Evolutionary conservation across 2,329 filamentous ascomycete genomes (phyloP), one percentile per base, ranked within the genome.

Genomic region (Cladosporium colombiae): DNA sequence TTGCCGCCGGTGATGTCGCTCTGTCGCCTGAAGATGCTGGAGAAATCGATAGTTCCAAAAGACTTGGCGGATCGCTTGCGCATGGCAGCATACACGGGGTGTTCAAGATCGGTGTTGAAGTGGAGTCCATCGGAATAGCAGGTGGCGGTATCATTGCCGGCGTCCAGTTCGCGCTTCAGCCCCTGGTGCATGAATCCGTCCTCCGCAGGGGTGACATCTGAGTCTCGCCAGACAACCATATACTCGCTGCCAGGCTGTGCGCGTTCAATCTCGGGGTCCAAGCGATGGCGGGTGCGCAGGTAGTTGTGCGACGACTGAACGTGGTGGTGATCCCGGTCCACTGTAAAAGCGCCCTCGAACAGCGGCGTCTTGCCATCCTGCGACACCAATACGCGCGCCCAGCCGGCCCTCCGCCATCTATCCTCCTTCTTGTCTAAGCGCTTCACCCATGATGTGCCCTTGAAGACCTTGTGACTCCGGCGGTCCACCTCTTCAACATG

Each of bases 201-300:
- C 68, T 73, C 74, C 66, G 75, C 72, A 21, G 76, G 72, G 50
- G 73, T 71, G 74, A 97, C 87, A 77, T 99, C 95, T 31, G 93
- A 96, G 75, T 98, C 93, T 70, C 93, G 87, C 85, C 92, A 98
- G 1, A 97, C 85, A 40, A 97, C 84, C 93, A 99, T 95, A 74
- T 87, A 90, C 68, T 96, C 91, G 35, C 88, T 85, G 5, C 81
- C 83, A 55, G 81, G 78, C 33, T 82, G 75, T 35, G 80, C 77
- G 31, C 74, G 69, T 16, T 85, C 80, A 8, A 91, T 76, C 29
- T 85, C 81, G 2, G 93, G 91, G 76, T 99, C 95, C 53, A 88
- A 81, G 25, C 81, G 77, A 68, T 92, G 87, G 74, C 86, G 89
- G 55, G 91, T 93, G 70, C 86, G 84, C 75, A 86, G 83, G 75